Percentiles rank a stretch among this genome's conserved stretches.
These are phyloP conservation scores for Penicillium sp. DNA, from an alignment of 2,329 filamentous ascomycete species.

Conservation along the genomic window DNA sequence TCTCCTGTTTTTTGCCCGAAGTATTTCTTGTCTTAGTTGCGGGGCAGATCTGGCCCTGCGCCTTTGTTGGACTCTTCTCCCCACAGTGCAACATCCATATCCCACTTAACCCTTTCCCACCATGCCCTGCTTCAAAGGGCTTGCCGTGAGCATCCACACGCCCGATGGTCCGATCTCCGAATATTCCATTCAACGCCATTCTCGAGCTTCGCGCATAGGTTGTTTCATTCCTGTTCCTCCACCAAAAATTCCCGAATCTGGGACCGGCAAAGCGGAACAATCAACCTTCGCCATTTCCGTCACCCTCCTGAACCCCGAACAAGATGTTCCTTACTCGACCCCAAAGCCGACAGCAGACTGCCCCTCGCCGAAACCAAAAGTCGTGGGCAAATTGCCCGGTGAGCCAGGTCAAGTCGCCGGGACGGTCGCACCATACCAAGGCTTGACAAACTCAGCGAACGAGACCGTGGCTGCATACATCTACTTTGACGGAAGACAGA, in stretches of 20 bases:
- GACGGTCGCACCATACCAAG: constrained; percentile 78
- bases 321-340: constrained; percentile 88
- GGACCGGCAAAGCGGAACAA: constrained; percentile 77
- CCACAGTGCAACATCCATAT: constrained; percentile 6
- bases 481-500: constrained; percentile 92
- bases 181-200: constrained; percentile 92
- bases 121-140: constrained; percentile 98
- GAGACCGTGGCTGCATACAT: constrained; percentile 99
- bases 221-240: constrained; percentile 96
- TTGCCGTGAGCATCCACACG: constrained; percentile 94
- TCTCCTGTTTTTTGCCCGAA: constrained; percentile 1
- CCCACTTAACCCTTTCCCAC: constrained; percentile 14
- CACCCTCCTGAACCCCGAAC: constrained; percentile 82
- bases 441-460: constrained; percentile 87
- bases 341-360: constrained; percentile 75
- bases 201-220: constrained; percentile 85
- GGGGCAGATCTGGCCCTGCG: constrained; percentile 14
- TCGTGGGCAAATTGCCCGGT: constrained; percentile 69
- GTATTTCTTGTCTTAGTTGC: constrained; percentile 7
- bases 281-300: constrained; percentile 98
- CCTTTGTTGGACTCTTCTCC: constrained; percentile 1
- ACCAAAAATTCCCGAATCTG: constrained; percentile 68
- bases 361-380: constrained; percentile 76
- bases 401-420: constrained; percentile 51
- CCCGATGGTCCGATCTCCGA: constrained; percentile 79